Conservation (phyloP, 768 basidiomycete genomes). For the Lactarius indigo region DNA sequence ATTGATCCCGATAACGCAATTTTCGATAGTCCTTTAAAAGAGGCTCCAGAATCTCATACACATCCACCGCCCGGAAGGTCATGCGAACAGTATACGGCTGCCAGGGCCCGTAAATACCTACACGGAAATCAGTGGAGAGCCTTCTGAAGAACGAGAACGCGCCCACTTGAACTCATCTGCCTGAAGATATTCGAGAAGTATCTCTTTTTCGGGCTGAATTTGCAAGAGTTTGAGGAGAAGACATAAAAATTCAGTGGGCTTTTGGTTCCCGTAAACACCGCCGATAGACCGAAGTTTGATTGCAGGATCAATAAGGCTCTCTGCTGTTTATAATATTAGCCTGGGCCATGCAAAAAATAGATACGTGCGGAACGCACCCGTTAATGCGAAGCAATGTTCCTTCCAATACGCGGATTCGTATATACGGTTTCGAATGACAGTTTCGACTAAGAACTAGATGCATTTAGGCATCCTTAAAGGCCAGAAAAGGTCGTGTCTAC, state of each 20-base stretch:
- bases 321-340: constrained; percentile 49
- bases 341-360: background rate
- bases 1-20: constrained; percentile 72
- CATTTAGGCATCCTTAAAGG: constrained; percentile 27
- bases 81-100: constrained; percentile 93
- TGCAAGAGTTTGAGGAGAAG: constrained; percentile 91
- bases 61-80: constrained; percentile 87
- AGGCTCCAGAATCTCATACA: constrained; percentile 92
- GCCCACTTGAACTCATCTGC: constrained; percentile 98
- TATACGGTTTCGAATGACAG: constrained; percentile 91
- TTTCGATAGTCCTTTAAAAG: constrained; percentile 92
- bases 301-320: constrained; percentile 90
- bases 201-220: constrained; percentile 97
- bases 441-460: constrained; percentile 85
- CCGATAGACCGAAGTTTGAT: constrained; percentile 80
- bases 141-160: background rate
- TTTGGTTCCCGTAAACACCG: constrained; percentile 93
- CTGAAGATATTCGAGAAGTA: constrained; percentile 88
- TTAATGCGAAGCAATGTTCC: constrained; percentile 97
- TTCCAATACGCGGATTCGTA: constrained; percentile 97
- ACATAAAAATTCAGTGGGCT: constrained; percentile 91
- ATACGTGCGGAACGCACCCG: constrained; percentile 49
- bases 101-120: constrained; percentile 91
- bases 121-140: background rate
- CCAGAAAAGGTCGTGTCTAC: constrained; percentile 39